Conservation (phyloP, 345 rosid species). For the Bruguiera gymnorhiza region DNA sequence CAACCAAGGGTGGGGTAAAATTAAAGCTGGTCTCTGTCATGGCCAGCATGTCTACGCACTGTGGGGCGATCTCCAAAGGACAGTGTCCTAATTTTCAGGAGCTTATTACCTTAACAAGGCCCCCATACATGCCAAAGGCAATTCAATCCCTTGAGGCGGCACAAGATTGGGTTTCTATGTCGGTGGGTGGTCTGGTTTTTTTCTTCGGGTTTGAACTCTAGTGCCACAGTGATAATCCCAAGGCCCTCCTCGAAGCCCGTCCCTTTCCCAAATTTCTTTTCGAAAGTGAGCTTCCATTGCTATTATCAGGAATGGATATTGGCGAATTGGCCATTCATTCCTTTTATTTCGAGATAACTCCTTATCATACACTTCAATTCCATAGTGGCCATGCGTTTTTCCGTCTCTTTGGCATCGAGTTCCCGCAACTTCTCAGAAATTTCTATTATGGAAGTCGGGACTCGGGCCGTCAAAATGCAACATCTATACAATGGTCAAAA, state of each 20-base stretch:
- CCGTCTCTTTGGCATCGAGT: too few relatives aligned
- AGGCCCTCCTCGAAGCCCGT: background rate
- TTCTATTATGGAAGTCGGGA: too few relatives aligned
- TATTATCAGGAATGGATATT: conserved; percentile 9
- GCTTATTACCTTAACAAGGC: conserved; percentile 25
- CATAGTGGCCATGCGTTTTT: too few relatives aligned
- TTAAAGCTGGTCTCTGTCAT: conserved; percentile 35
- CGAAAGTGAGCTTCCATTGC: conserved; percentile 17
- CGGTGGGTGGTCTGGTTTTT: conserved; percentile 42
- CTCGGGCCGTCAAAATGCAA: too few relatives aligned
- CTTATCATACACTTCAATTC: too few relatives aligned
- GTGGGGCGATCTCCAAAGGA: conserved; percentile 42
- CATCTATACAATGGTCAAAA: too few relatives aligned
- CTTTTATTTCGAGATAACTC: background rate
- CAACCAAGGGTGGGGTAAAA: conserved; percentile 38
- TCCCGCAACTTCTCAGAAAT: too few relatives aligned
- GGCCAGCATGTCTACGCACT: conserved; percentile 33
- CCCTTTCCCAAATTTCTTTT: background rate
- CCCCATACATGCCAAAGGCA: conserved; percentile 24
- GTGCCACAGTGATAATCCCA: too few relatives aligned
- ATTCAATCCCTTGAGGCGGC: background rate
- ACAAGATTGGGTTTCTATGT: conserved; percentile 26
- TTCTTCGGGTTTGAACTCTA: too few relatives aligned
- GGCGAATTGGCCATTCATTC: conserved; percentile 8
- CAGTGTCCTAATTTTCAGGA: conserved; percentile 50